These are phyloP conservation scores for Dionaea muscipula DNA, from an alignment of 179 eudicot species.

Conservation along the genomic window DNA sequence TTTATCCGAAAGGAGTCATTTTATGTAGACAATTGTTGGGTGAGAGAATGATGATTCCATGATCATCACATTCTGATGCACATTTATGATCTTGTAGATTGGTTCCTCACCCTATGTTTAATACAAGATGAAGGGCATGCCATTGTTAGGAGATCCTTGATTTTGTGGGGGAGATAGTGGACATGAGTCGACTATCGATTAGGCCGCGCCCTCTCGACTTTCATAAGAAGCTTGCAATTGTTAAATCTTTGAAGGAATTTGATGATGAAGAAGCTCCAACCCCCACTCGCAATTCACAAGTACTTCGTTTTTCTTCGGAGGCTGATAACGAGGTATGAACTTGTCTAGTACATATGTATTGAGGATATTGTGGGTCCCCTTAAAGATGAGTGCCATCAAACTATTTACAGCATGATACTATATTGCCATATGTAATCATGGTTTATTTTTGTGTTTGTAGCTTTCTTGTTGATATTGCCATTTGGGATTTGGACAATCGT, in stretches of 20 bases:
- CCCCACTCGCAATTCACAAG: conserved; percentile 71
- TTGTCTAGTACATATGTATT: not conserved
- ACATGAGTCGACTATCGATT: conserved; percentile 78
- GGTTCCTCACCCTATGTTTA: not conserved
- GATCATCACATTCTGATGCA: too few relatives aligned
- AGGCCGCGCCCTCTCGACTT: conserved; percentile 96
- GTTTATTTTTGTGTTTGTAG: too few relatives aligned
- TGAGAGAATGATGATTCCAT: too few relatives aligned
- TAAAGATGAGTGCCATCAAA: too few relatives aligned
- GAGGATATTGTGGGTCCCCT: not conserved
- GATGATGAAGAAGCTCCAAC: conserved; percentile 85
- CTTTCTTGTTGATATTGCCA: too few relatives aligned
- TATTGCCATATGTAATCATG: too few relatives aligned
- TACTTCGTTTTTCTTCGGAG: conserved; percentile 59
- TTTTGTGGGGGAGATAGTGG: conserved; percentile 19
- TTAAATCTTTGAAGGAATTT: conserved; percentile 74
- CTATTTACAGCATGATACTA: too few relatives aligned
- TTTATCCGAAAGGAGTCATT: too few relatives aligned
- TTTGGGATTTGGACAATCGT: too few relatives aligned
- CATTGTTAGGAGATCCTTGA: not conserved
- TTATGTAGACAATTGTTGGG: too few relatives aligned
- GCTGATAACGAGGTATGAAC: conserved; percentile 60
- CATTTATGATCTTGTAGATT: not conserved
- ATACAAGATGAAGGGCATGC: conserved; percentile 2
- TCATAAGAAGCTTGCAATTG: conserved; percentile 89